Percentiles rank a stretch among this genome's conserved stretches.
Evolutionary conservation across 2,329 filamentous ascomycete genomes (phyloP).

Genomic region (Diaporthe citriasiana): DNA sequence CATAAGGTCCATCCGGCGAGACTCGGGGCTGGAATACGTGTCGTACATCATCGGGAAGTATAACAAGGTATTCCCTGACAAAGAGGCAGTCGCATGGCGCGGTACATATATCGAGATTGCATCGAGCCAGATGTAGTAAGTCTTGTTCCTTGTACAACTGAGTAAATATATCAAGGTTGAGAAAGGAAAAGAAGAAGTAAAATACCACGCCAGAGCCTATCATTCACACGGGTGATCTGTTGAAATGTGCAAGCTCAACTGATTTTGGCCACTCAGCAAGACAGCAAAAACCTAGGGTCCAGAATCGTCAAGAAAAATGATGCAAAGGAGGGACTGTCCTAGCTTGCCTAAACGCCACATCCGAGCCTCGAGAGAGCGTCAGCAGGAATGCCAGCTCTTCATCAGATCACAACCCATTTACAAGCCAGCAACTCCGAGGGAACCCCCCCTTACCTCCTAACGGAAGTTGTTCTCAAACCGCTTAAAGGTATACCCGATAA

Average conservation of each 20-base stretch:
- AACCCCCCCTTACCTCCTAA: neutral
- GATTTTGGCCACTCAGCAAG: neutral
- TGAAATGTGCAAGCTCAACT: neutral
- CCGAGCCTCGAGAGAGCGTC: neutral
- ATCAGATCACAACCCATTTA: neutral
- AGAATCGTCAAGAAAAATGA: neutral
- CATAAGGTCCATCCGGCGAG: neutral
- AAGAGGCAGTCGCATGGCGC: neutral
- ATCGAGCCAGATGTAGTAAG: neutral
- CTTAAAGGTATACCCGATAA: constrained; percentile 47
- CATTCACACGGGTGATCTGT: neutral
- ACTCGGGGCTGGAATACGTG: neutral
- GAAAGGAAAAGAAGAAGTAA: too few relatives aligned
- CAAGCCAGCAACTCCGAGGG: neutral
- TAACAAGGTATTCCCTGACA: too few relatives aligned
- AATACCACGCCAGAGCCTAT: neutral
- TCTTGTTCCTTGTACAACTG: too few relatives aligned
- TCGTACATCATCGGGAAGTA: neutral
- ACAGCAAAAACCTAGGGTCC: neutral
- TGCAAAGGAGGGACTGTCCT: neutral
- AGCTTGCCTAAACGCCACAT: neutral
- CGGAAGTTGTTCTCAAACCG: constrained; percentile 45
- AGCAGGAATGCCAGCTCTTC: too few relatives aligned
- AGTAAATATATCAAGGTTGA: neutral
- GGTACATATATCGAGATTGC: too few relatives aligned